These are phyloP conservation scores for Hericium erinaceus DNA, from an alignment of 768 basidiomycete species.

Conservation along the genomic window DNA sequence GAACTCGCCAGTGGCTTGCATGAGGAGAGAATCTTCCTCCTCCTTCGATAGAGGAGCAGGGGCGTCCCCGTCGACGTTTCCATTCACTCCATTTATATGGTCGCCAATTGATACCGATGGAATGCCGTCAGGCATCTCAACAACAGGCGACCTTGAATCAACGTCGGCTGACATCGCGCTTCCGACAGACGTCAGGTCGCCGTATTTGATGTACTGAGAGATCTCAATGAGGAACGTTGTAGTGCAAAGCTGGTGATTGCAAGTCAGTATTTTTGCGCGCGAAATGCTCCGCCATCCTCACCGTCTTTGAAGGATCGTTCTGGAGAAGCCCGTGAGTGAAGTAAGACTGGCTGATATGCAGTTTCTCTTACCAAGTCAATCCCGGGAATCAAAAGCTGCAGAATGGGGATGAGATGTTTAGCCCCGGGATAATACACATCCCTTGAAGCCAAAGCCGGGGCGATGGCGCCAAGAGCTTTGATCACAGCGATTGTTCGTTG, in stretches of 20 bases:
- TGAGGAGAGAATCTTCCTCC: slow-evolving; percentile 65
- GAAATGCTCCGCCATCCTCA: slow-evolving; percentile 22
- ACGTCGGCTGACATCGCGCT: slow-evolving; percentile 13
- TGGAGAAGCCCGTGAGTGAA: slow-evolving; percentile 19
- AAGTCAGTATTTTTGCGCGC: slow-evolving; percentile 2
- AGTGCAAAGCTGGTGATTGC: slow-evolving; percentile 50
- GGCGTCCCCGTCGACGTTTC: background rate
- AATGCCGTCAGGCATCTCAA: slow-evolving; percentile 11
- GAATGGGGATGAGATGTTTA: slow-evolving; percentile 69
- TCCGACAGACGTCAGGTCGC: slow-evolving; percentile 41
- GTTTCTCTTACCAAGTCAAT: slow-evolving; percentile 63
- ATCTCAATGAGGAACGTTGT: slow-evolving; percentile 68
- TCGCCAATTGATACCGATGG: slow-evolving; percentile 26
- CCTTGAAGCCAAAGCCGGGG: slow-evolving; percentile 71
- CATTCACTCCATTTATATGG: slow-evolving; percentile 20
- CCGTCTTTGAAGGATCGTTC: slow-evolving; percentile 78
- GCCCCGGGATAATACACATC: slow-evolving; percentile 75
- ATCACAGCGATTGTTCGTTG: slow-evolving; percentile 81
- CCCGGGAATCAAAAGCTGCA: slow-evolving; percentile 76
- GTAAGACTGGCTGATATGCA: background rate
- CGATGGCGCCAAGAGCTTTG: slow-evolving; percentile 75
- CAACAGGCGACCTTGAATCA: slow-evolving; percentile 12
- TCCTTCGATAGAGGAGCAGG: slow-evolving; percentile 37
- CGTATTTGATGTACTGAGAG: slow-evolving; percentile 66
- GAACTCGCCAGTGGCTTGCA: slow-evolving; percentile 65